Conservation (phyloP, 805 yeast genomes). For the Sungouiella blattae region DNA sequence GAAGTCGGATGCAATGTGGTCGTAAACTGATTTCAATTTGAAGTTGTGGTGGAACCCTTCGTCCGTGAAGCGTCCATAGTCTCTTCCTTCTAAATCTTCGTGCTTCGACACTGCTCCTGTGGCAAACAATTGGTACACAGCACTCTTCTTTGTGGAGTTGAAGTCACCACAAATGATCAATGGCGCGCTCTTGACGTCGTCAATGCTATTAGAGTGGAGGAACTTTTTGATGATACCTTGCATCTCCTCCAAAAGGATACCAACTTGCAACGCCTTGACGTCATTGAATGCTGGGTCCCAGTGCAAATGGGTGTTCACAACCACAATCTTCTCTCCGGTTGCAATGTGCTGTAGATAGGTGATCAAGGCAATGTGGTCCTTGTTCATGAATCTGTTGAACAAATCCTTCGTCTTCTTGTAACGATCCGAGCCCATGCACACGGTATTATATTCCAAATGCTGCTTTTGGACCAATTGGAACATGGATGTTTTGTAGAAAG, state of each 20-base stretch:
- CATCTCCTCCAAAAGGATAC: conserved; percentile 83
- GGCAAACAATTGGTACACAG: conserved; percentile 86
- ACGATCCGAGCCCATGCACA: conserved; percentile 76
- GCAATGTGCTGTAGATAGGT: conserved; percentile 68
- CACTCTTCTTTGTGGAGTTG: conserved; percentile 82
- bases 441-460: conserved; percentile 76
- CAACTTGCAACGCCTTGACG: conserved; percentile 94
- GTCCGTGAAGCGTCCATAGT: conserved; percentile 86
- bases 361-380: conserved; percentile 87
- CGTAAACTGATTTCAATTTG: conserved; percentile 81
- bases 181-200: conserved; percentile 62
- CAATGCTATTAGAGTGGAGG: conserved; percentile 41
- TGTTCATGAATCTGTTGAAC: conserved; percentile 92
- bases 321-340: conserved; percentile 67
- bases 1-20: conserved; percentile 70
- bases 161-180: conserved; percentile 91
- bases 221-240: conserved; percentile 58
- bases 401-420: conserved; percentile 92
- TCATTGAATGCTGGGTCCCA: conserved; percentile 98
- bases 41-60: conserved; percentile 83
- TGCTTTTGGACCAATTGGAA: conserved; percentile 71
- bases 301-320: conserved; percentile 91
- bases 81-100: conserved; percentile 77
- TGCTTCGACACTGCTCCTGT: conserved; percentile 79
- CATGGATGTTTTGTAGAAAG: conserved; percentile 68